Conservation (phyloP, 352 stramenopile species). For the Phytopythium chamaehyphon region DNA sequence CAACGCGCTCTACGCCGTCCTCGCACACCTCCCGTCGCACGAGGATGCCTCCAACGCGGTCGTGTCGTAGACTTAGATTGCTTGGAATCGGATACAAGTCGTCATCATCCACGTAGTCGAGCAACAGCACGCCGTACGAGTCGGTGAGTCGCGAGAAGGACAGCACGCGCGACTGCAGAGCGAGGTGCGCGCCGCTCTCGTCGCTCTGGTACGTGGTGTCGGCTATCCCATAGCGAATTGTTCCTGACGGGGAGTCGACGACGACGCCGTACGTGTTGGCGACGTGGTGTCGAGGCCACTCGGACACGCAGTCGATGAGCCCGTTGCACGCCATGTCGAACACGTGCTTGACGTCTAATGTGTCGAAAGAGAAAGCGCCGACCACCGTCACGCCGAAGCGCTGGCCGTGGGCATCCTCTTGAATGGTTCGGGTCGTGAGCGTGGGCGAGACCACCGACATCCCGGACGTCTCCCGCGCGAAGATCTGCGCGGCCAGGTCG, state of each 20-base stretch:
- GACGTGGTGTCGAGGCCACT: constrained; percentile 7
- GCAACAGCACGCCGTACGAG: constrained; percentile 5
- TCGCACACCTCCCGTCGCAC: constrained; percentile 27
- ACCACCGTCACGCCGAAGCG: constrained; percentile 13
- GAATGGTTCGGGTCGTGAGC: constrained; percentile 25
- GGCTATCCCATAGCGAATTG: constrained; percentile 4
- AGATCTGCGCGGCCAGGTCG: constrained; percentile 32
- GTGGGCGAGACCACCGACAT: constrained; percentile 18
- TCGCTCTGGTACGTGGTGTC: constrained; percentile 5
- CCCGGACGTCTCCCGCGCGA: constrained; percentile 37
- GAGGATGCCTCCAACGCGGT: constrained; percentile 16
- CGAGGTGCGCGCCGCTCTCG: neutral
- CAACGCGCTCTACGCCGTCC: constrained; percentile 28
- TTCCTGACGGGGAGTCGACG: neutral
- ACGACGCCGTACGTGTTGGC: neutral
- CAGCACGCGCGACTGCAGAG: constrained; percentile 7
- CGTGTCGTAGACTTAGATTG: constrained; percentile 5
- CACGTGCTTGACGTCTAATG: constrained; percentile 4
- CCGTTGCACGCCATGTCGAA: constrained; percentile 4
- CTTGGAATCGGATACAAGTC: constrained; percentile 10
- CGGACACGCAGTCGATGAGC: neutral
- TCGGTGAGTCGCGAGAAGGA: constrained; percentile 7
- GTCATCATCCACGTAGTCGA: constrained; percentile 19
- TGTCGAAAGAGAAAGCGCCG: constrained; percentile 11
- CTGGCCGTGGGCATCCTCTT: neutral